These are phyloP conservation scores for Heterobasidion parviporum DNA, from an alignment of 1,284 basidiomycete genomes.

Conservation along the genomic window DNA sequence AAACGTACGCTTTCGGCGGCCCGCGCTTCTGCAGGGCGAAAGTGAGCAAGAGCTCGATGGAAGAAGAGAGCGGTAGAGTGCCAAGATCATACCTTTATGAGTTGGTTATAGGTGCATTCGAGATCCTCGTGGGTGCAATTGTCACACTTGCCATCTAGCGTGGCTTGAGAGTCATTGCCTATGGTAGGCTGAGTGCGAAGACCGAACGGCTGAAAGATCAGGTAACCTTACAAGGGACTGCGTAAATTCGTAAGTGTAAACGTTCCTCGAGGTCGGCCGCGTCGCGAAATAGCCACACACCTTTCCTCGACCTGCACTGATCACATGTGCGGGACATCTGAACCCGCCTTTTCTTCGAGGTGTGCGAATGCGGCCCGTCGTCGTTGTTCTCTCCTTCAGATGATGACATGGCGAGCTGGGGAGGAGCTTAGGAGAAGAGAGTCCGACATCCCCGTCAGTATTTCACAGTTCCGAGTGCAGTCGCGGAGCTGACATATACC, in stretches of 20 bases:
- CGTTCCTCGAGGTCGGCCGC: not conserved
- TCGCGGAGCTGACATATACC: not conserved
- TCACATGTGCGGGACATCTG: slow-evolving; percentile 10
- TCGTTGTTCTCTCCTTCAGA: not conserved
- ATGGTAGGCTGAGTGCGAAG: too few species aligned
- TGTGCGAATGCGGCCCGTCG: not conserved
- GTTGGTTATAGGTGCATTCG: slow-evolving; percentile 8
- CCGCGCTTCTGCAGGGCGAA: slow-evolving; percentile 5
- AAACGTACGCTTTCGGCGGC: slow-evolving; percentile 22
- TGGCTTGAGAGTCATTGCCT: slow-evolving; percentile 4
- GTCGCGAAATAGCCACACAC: slow-evolving; percentile 1
- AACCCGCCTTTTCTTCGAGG: slow-evolving; percentile 7
- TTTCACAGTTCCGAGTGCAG: too few species aligned
- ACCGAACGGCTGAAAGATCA: not conserved
- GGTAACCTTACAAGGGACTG: not conserved
- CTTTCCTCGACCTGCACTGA: slow-evolving; percentile 11
- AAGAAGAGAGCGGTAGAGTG: not conserved
- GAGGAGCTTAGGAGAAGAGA: not conserved
- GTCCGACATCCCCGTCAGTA: not conserved
- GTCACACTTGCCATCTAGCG: slow-evolving; percentile 3
- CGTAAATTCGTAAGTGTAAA: not conserved
- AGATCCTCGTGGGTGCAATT: slow-evolving; percentile 2
- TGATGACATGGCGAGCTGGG: not conserved
- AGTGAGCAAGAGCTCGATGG: too few species aligned
- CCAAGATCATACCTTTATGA: slow-evolving; percentile 2